phyloP scores from a whole-genome alignment of 495 filamentous ascomycete genomes.

The Margaritispora aquatica region DNA sequence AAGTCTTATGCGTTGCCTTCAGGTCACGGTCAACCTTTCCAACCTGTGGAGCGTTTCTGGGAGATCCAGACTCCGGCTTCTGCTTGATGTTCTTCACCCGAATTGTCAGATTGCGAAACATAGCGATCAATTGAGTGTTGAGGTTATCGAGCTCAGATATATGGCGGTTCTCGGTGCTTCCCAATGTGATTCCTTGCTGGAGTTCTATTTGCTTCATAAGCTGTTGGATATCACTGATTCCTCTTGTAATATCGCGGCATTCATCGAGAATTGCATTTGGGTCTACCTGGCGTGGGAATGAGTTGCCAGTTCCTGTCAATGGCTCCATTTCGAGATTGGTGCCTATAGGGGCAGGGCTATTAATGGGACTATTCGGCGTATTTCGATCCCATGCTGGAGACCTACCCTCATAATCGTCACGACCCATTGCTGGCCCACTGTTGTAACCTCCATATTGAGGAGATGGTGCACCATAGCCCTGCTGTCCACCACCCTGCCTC shows the following conservation, averaged over 20 bases:
- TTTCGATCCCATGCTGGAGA: conserved; percentile 6
- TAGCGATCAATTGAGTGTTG: conserved; percentile 67
- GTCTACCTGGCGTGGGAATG: conserved; percentile 38
- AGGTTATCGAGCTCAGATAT: conserved; percentile 49
- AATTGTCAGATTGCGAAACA: conserved; percentile 67
- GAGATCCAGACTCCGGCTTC: conserved; percentile 63
- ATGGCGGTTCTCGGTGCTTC: conserved; percentile 37
- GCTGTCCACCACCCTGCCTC: conserved; percentile 21
- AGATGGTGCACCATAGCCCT: conserved; percentile 28
- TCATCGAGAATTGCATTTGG: conserved; percentile 77
- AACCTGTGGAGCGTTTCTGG: conserved; percentile 70
- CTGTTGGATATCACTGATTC: conserved; percentile 64
- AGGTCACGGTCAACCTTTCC: conserved; percentile 71
- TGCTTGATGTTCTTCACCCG: conserved; percentile 74
- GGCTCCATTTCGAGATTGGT: conserved; percentile 59
- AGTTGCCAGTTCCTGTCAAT: conserved; percentile 40
- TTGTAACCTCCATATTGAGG: conserved; percentile 29
- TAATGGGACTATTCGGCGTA: conserved; percentile 9
- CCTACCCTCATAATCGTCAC: conserved; percentile 42
- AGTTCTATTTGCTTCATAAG: background rate
- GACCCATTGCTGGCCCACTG: conserved; percentile 34
- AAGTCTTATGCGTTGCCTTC: conserved; percentile 69
- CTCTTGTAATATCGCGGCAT: conserved; percentile 68
- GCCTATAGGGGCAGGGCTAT: conserved; percentile 21
- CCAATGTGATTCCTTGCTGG: background rate